Conservation (phyloP, 139 green algal species). For the Monoraphidium neglectum region DNA sequence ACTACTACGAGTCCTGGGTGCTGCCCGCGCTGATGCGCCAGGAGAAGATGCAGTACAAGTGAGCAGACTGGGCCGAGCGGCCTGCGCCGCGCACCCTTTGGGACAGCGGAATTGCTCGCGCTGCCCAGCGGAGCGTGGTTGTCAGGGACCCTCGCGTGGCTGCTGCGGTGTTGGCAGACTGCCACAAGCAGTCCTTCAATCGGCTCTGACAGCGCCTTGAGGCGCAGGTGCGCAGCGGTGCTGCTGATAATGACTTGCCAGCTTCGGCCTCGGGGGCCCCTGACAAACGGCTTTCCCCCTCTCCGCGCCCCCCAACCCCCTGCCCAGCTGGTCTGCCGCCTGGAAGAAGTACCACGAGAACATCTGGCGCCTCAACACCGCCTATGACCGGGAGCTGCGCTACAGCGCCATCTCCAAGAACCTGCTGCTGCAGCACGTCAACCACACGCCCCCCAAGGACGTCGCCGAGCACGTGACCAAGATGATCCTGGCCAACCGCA, state of each 20-base stretch:
- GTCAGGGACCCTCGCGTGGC: too few relatives aligned
- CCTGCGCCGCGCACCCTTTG: too few relatives aligned
- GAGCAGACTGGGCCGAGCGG: too few relatives aligned
- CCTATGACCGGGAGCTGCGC: slow-evolving; percentile 61
- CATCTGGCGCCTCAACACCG: slow-evolving; percentile 64
- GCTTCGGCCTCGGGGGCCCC: too few relatives aligned
- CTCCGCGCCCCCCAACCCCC: neutral
- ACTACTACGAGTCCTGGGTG: slow-evolving; percentile 56
- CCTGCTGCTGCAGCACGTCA: slow-evolving; percentile 55
- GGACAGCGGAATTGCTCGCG: too few relatives aligned
- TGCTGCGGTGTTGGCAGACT: too few relatives aligned
- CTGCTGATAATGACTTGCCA: too few relatives aligned
- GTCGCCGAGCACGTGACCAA: slow-evolving; percentile 38
- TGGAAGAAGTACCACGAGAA: slow-evolving; percentile 54
- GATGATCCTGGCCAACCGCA: slow-evolving; percentile 62
- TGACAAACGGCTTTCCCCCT: too few relatives aligned
- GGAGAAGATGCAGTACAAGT: slow-evolving; percentile 66
- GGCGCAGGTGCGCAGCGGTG: too few relatives aligned
- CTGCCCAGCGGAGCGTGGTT: too few relatives aligned
- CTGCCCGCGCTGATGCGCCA: slow-evolving; percentile 62
- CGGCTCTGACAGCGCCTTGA: too few relatives aligned
- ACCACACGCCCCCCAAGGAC: slow-evolving; percentile 58
- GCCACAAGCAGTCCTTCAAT: too few relatives aligned
- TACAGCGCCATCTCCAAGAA: slow-evolving; percentile 62
- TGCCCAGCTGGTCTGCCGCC: neutral